These are phyloP conservation scores for Suhomyces yuchorum DNA, from an alignment of 1,139 yeast species.

Conservation along the genomic window DNA sequence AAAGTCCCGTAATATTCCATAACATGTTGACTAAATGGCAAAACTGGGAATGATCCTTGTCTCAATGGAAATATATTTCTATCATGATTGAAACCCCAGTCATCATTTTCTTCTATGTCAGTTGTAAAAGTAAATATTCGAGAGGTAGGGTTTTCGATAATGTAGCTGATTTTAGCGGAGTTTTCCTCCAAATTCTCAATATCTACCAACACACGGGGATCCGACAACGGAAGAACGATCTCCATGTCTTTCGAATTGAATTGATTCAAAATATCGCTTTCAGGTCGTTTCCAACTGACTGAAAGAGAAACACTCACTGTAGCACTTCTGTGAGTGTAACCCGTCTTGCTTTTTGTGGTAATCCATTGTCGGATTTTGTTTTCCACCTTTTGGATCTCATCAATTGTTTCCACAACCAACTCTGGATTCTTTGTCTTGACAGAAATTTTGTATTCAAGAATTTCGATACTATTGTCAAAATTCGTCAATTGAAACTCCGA, in stretches of 20 bases:
- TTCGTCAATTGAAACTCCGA: constrained; percentile 28
- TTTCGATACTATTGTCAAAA: constrained; percentile 19
- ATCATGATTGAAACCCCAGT: constrained; percentile 34
- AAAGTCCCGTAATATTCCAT: constrained; percentile 41
- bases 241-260: constrained; percentile 45
- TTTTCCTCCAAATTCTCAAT: constrained; percentile 22
- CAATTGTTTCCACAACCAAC: constrained; percentile 26
- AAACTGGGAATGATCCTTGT: constrained; percentile 48
- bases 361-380: constrained; percentile 25
- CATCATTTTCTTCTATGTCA: constrained; percentile 28
- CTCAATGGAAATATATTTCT: constrained; percentile 31
- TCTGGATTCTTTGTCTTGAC: constrained; percentile 37
- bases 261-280: constrained; percentile 22
- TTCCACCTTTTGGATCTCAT: neutral
- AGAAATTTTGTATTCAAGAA: constrained; percentile 25
- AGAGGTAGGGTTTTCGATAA: constrained; percentile 75
- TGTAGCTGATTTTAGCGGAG: constrained; percentile 43
- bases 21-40: constrained; percentile 60
- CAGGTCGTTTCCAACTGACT: constrained; percentile 39
- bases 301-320: constrained; percentile 28
- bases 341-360: constrained; percentile 42
- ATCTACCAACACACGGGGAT: constrained; percentile 63
- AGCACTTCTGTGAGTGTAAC: constrained; percentile 45
- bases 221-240: constrained; percentile 60
- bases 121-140: constrained; percentile 66